Base-by-base conservation (phyloP, 208 protist species). In the Acanthamoeba triangularis region DNA sequence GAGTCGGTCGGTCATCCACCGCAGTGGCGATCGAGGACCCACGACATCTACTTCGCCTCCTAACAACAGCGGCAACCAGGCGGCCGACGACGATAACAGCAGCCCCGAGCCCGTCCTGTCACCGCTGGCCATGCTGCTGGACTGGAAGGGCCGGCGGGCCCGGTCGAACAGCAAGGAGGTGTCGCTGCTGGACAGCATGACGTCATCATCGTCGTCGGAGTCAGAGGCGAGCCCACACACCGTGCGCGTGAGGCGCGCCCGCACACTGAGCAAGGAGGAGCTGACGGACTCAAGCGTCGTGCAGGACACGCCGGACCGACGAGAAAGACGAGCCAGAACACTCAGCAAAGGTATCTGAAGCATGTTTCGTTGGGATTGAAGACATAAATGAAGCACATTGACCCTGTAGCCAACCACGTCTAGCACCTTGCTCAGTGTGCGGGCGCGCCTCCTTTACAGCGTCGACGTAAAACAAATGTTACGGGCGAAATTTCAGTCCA, bases 251-350 rank as follows among this genome's bases (percentile, higher is more conserved):
- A 28, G 78, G 13, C 78, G 78, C 7, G 37, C 78, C 28, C 78
- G 78, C 10, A 85, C 78, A 1, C 78, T 85, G 16, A 85, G 78
- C 78, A 85, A 56, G 41, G 78, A 85, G 78, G 25, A 52, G 47
- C 16, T 52, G 28, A 33, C 25, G 18, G 78, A 85, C 47, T 20
- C 11, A 3, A 35, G 14, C 78, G 61, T 59, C 25, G 78, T 16
- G 14, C 56, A 63, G 20, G 56, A 41, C 69, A 11, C 4, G n/a
- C 25, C 47, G 1, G 78, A 85, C 7, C 35, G 78, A 85, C 78
- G 78, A 47, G 72, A 80, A 35, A 80, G 72, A 33, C 37, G 78
- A 35, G 78, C 78, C 13, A 49, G 78, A 33, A 85, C 78, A 28
- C 23, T 85, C 28, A 80, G 72, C 72, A 80, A 80, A 30, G 72